Evolutionary conservation across 495 filamentous ascomycete species (phyloP), one percentile per base, ranked within the genome.

Genomic region (Arthonia radiata): DNA sequence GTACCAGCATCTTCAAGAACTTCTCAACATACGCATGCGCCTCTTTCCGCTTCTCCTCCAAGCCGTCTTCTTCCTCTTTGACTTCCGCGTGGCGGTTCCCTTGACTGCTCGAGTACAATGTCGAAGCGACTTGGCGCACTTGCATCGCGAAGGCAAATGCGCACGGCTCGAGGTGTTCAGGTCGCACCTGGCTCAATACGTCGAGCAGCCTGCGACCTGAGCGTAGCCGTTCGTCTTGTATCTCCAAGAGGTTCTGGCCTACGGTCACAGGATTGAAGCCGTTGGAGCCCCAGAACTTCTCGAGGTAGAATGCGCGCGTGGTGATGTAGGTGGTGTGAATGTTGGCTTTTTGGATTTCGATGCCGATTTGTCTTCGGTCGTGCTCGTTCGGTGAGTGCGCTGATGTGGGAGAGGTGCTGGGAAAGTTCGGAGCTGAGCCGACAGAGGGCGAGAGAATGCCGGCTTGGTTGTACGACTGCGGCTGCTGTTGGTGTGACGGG

Each of bases 331-430:
- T 74, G 4, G 64, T 63, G 33, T 79, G 72, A 14, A 91, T 72
- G 35, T 81, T 83, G 13, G 67, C 67, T 38, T 79, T 81, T 40
- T 89, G 77, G 13, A 89, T 81, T 37, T 86, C 74, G 27, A 64
- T 71, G 26, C 82, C 76, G 2, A 80, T 53, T 3, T 56, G 50
- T 5, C 56, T 51, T 3, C 57, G 54, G n/a, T 53, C 48, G 9
- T 34, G 13, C 14, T 17, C 7, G 16, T 27, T 23, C 10, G 38
- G 37, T 14, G 42, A 36, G 25, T 48, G 45, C 25, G 31, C 16
- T 32, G 24, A 24, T n/a, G n/a, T n/a, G n/a, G n/a, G n/a, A n/a
- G n/a, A n/a, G n/a, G n/a, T n/a, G n/a, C n/a, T n/a, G 31, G 28
- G 28, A 27, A 25, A 37, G 24, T 5, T 22, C 24, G 13, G 25